phyloP scores from a whole-genome alignment of 106 monocot species.

The Apostasia shenzhenica region DNA sequence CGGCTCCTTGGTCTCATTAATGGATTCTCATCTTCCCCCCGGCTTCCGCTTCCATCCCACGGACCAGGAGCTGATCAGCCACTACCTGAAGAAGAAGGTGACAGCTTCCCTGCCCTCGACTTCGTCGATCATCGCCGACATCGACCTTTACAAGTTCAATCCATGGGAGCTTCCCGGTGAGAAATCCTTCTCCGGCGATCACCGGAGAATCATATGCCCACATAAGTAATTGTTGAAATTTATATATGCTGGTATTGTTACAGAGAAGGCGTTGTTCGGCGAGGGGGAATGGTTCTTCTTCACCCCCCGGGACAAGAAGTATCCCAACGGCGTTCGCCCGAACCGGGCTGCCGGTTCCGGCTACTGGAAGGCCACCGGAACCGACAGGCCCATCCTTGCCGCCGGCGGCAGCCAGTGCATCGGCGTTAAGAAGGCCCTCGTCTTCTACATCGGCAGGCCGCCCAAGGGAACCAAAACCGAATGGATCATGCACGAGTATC shows the following conservation, averaged over 20 bases:
- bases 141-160: constrained; percentile 27
- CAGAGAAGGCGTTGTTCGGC: constrained; percentile 33
- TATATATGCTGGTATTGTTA: not conserved
- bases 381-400: constrained; percentile 11
- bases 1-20: too few relatives aligned
- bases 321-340: constrained; percentile 19
- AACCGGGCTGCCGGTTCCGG: constrained; percentile 18
- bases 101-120: not conserved
- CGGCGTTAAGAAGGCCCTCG: not conserved
- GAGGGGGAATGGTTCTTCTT: constrained; percentile 41
- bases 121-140: constrained; percentile 14
- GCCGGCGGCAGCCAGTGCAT: constrained; percentile 13
- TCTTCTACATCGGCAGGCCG: constrained; percentile 27
- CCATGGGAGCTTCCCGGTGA: constrained; percentile 40
- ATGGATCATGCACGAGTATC: constrained; percentile 74
- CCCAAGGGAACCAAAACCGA: constrained; percentile 45
- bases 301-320: constrained; percentile 22
- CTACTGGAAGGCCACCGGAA: constrained; percentile 14
- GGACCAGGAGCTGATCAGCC: constrained; percentile 26
- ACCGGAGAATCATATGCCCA: not conserved
- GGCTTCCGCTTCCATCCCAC: constrained; percentile 31
- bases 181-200: not conserved
- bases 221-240: not conserved
- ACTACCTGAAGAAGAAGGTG: constrained; percentile 21
- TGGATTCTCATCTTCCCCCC: constrained; percentile 9